Percentiles rank a stretch among this genome's conserved stretches.
phyloP scores from a whole-genome alignment of 202 grass and related monocot species.

The Hordeum pubiflorum region DNA sequence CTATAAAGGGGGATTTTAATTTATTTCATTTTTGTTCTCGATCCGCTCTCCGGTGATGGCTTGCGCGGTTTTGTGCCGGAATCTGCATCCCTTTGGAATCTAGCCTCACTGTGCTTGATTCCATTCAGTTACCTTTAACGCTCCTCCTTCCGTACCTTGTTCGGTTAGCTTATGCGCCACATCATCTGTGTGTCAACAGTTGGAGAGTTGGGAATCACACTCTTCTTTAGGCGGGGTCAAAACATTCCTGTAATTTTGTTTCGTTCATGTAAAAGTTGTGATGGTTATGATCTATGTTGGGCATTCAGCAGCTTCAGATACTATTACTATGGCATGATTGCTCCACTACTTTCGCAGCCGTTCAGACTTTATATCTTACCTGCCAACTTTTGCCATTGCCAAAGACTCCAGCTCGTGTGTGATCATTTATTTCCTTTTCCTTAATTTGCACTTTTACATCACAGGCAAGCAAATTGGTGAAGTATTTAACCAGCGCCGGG shows the following conservation, averaged over 20 bases:
- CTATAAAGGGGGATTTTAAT: not conserved
- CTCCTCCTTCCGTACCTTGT: not conserved
- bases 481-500: constrained; percentile 35
- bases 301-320: not conserved
- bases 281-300: not conserved
- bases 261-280: not conserved
- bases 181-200: not conserved
- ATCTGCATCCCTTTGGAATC: not conserved
- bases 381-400: not conserved
- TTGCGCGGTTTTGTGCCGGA: not conserved
- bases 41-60: not conserved
- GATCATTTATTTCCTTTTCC: not conserved
- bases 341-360: not conserved
- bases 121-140: not conserved
- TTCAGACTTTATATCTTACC: not conserved
- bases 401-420: not conserved
- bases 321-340: not conserved
- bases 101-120: not conserved
- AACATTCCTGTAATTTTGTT: not conserved
- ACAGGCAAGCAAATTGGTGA: constrained; percentile 49
- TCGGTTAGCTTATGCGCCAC: not conserved
- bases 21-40: not conserved
- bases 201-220: not conserved
- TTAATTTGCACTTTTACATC: not conserved
- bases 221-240: not conserved